Conservation (phyloP, 441 rosid genomes). For the Populus hybrid region DNA sequence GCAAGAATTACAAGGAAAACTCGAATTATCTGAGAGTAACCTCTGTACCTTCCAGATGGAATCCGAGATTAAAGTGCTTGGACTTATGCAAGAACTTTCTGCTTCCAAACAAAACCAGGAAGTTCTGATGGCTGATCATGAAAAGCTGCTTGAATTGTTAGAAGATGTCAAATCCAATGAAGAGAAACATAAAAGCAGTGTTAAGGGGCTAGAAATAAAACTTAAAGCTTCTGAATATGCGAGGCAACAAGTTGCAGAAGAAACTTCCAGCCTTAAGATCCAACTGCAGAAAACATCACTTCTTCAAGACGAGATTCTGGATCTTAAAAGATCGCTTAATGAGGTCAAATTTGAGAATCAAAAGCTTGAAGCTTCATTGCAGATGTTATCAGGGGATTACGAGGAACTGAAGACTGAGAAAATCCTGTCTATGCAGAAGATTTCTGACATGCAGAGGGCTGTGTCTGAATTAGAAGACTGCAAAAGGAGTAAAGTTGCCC, state of each 20-base stretch:
- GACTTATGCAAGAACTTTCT: slow-evolving; percentile 38
- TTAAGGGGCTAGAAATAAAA: slow-evolving; percentile 51
- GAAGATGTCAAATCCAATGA: slow-evolving; percentile 50
- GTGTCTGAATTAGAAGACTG: slow-evolving; percentile 50
- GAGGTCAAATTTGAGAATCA: slow-evolving; percentile 44
- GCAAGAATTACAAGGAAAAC: slow-evolving; percentile 39
- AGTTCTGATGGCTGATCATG: slow-evolving; percentile 50
- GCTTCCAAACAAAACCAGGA: slow-evolving; percentile 48
- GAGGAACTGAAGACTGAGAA: slow-evolving; percentile 48
- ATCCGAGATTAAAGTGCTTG: slow-evolving; percentile 27
- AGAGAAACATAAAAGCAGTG: slow-evolving; percentile 41
- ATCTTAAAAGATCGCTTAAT: slow-evolving; percentile 36
- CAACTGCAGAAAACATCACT: slow-evolving; percentile 41
- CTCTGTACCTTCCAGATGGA: slow-evolving; percentile 5
- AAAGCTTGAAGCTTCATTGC: slow-evolving; percentile 44
- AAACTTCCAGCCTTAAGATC: slow-evolving; percentile 39
- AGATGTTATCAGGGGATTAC: slow-evolving; percentile 40
- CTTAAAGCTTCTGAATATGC: slow-evolving; percentile 53
- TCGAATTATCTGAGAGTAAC: slow-evolving; percentile 36
- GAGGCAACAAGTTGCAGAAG: slow-evolving; percentile 44
- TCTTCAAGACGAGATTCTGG: slow-evolving; percentile 44
- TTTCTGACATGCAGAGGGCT: slow-evolving; percentile 36
- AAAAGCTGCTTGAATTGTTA: slow-evolving; percentile 42
- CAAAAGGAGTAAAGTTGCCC: slow-evolving; percentile 39
- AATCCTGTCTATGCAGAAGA: slow-evolving; percentile 28